These are phyloP conservation scores for Fusarium concolor DNA, from an alignment of 2,329 filamentous ascomycete species.

Conservation along the genomic window DNA sequence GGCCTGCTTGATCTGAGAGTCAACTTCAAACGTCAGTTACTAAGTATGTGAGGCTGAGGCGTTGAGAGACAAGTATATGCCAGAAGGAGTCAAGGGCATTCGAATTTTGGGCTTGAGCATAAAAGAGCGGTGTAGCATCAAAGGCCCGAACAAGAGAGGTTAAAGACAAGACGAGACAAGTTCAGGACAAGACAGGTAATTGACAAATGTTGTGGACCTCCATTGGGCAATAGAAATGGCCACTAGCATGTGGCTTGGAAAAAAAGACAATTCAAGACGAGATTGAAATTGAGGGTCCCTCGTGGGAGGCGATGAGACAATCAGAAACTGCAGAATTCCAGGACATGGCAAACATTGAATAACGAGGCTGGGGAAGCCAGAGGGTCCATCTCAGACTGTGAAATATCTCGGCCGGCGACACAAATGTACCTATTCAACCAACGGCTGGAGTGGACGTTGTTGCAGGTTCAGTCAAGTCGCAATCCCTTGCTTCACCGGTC, in stretches of 20 bases:
- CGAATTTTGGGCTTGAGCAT: constrained; percentile 38
- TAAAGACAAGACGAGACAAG: constrained; percentile 38
- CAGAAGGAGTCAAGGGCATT: constrained; percentile 25
- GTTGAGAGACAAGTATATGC: constrained; percentile 33
- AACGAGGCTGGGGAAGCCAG: constrained; percentile 20
- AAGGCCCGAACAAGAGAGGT: constrained; percentile 36
- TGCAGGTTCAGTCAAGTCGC: constrained; percentile 28
- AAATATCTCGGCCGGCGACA: neutral
- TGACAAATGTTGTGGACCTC: constrained; percentile 34
- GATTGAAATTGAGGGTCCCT: constrained; percentile 8
- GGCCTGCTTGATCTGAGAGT: constrained; percentile 25
- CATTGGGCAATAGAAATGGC: constrained; percentile 18
- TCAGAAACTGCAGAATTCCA: constrained; percentile 31
- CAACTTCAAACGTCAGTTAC: constrained; percentile 20
- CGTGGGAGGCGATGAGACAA: constrained; percentile 35
- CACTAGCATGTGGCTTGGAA: constrained; percentile 39
- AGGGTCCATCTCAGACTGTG: neutral
- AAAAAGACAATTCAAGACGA: constrained; percentile 31
- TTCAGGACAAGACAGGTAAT: constrained; percentile 36
- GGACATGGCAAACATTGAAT: neutral
- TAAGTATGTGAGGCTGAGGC: constrained; percentile 11
- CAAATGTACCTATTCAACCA: neutral
- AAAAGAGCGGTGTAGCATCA: constrained; percentile 46
- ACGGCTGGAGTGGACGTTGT: neutral
- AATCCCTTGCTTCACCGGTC: constrained; percentile 44